Evolutionary conservation across 2,329 filamentous ascomycete species (phyloP).

Genomic region (Hypoxylon sp.): DNA sequence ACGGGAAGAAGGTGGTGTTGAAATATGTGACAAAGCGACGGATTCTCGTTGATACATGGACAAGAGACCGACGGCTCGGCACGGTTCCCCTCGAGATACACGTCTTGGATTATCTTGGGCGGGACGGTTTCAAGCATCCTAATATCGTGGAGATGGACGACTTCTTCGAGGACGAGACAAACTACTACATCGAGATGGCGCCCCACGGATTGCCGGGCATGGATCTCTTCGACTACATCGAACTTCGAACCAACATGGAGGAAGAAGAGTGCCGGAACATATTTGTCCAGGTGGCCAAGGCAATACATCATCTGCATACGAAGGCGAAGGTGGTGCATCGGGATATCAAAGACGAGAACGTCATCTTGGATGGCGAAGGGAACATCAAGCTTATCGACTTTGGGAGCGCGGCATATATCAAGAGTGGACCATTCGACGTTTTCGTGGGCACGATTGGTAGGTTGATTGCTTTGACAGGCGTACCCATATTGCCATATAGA

Average conservation of each 20-base stretch:
- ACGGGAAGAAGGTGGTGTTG: constrained; percentile 83
- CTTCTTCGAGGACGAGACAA: constrained; percentile 81
- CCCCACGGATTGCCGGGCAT: constrained; percentile 95
- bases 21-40: constrained; percentile 98
- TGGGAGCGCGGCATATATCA: constrained; percentile 97
- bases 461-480: constrained; percentile 43
- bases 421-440: constrained; percentile 96
- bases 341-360: constrained; percentile 99
- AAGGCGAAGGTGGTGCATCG: constrained; percentile 93
- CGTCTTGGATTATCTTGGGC: constrained; percentile 89
- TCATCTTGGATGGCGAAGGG: constrained; percentile 93
- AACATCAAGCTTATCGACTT: constrained; percentile 98
- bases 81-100: constrained; percentile 98
- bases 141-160: constrained; percentile 78
- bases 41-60: constrained; percentile 98
- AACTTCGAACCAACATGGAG: constrained; percentile 94
- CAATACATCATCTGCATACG: constrained; percentile 89
- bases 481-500: constrained; percentile 3
- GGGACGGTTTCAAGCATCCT: constrained; percentile 71
- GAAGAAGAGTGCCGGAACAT: constrained; percentile 94
- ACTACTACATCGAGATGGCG: constrained; percentile 99
- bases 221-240: constrained; percentile 99
- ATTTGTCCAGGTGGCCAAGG: constrained; percentile 89
- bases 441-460: constrained; percentile 98
- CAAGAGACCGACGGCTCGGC: constrained; percentile 86